These are phyloP conservation scores for Oropetium thomaeum DNA, from an alignment of 176 grass and related monocot species.

Conservation along the genomic window DNA sequence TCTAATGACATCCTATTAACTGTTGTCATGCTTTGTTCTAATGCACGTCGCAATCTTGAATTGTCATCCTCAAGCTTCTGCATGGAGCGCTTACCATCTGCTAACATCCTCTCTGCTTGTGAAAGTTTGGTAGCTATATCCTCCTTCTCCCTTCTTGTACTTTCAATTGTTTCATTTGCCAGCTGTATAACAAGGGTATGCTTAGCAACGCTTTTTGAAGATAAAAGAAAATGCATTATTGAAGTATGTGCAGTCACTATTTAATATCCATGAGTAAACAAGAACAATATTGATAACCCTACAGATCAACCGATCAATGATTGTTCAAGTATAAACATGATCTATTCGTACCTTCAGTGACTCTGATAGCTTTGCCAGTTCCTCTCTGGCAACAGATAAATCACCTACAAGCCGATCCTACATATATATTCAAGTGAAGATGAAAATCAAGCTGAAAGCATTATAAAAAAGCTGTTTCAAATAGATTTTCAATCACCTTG, in stretches of 20 bases:
- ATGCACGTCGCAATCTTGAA: slow-evolving; percentile 71
- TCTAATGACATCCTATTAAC: slow-evolving; percentile 95
- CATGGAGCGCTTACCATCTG: slow-evolving; percentile 75
- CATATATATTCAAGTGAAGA: slow-evolving; percentile 20
- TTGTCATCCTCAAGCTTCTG: slow-evolving; percentile 96
- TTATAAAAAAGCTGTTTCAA: neutral
- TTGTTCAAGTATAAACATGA: slow-evolving; percentile 23
- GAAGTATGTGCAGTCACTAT: neutral
- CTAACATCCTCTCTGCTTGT: slow-evolving; percentile 72
- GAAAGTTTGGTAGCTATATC: slow-evolving; percentile 55
- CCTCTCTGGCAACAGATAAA: slow-evolving; percentile 78
- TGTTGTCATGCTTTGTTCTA: slow-evolving; percentile 91
- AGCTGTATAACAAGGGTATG: slow-evolving; percentile 40
- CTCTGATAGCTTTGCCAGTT: slow-evolving; percentile 69
- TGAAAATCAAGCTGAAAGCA: slow-evolving; percentile 22
- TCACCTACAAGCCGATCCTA: slow-evolving; percentile 89
- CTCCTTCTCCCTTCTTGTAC: slow-evolving; percentile 73
- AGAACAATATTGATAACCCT: slow-evolving; percentile 2
- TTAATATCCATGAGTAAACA: slow-evolving; percentile 21
- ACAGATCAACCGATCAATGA: neutral
- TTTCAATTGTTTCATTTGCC: slow-evolving; percentile 71
- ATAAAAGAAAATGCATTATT: neutral
- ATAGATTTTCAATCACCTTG: slow-evolving; percentile 50
- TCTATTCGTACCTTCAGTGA: slow-evolving; percentile 66
- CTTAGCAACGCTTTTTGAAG: slow-evolving; percentile 1